phyloP scores from a whole-genome alignment of 345 rosid species.

The Nasturtium officinale region DNA sequence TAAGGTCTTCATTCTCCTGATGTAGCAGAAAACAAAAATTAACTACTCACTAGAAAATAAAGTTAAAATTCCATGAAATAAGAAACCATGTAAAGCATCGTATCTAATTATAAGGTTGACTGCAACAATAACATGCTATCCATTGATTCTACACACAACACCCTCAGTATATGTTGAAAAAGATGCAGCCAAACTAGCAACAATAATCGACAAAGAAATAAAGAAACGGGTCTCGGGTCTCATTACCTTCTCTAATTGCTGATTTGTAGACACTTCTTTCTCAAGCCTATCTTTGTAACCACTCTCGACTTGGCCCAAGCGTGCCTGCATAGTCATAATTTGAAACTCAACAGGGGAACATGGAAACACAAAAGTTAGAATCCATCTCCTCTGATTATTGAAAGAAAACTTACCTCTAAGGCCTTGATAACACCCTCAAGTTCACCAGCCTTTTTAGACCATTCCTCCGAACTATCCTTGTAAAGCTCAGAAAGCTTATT shows the following conservation, averaged over 20 bases:
- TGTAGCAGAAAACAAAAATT: conserved; percentile 29
- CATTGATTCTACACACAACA: conserved; percentile 10
- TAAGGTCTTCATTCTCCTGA: conserved; percentile 72
- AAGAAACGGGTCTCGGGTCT: conserved; percentile 3
- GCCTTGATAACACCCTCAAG: conserved; percentile 98
- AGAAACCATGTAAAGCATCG: conserved; percentile 3
- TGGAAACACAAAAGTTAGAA: neutral
- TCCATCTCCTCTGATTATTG: conserved; percentile 7
- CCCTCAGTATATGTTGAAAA: conserved; percentile 14
- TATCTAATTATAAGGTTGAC: neutral
- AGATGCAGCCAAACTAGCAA: conserved; percentile 26
- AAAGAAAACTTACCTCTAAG: conserved; percentile 63
- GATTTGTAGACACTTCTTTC: conserved; percentile 67
- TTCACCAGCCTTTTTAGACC: conserved; percentile 92
- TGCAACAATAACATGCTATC: conserved; percentile 1
- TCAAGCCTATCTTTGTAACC: conserved; percentile 75
- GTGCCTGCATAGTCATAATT: conserved; percentile 53
- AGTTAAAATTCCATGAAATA: neutral
- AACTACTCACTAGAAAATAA: conserved; percentile 12
- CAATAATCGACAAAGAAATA: conserved; percentile 12
- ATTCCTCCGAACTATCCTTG: conserved; percentile 92
- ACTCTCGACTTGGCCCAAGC: conserved; percentile 69
- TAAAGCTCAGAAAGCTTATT: conserved; percentile 87
- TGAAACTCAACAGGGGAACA: conserved; percentile 27
- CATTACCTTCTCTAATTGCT: conserved; percentile 72